Evolutionary conservation across 2,329 filamentous ascomycete genomes (phyloP).

Genomic region (Chaetomiaceae sp.): DNA sequence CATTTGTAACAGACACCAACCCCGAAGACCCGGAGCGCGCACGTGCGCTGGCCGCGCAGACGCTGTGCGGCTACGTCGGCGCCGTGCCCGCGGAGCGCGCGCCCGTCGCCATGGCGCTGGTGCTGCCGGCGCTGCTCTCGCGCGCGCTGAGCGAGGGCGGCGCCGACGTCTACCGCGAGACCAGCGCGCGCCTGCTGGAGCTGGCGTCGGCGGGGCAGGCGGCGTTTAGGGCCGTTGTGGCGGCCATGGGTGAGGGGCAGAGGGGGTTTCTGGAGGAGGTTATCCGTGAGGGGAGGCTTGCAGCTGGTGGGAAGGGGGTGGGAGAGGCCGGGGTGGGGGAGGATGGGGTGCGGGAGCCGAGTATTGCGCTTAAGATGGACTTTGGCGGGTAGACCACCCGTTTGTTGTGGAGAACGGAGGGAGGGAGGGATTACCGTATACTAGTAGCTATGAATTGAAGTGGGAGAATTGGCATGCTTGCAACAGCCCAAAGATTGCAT

Average conservation of each 20-base stretch:
- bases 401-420: not conserved
- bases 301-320: no score
- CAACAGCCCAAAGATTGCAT: no score
- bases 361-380: constrained; percentile 90
- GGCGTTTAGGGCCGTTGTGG: constrained; percentile 69
- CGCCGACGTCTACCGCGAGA: constrained; percentile 62
- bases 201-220: constrained; percentile 68
- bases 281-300: constrained; percentile 59
- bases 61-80: constrained; percentile 65
- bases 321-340: constrained; percentile 27
- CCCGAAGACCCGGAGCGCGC: constrained; percentile 76
- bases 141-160: constrained; percentile 59
- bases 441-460: no score
- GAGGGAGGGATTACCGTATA: no score
- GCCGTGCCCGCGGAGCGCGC: constrained; percentile 41
- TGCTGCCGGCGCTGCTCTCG: constrained; percentile 70
- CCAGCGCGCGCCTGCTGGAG: constrained; percentile 69
- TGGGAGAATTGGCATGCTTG: no score
- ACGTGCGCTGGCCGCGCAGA: constrained; percentile 63
- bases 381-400: constrained; percentile 55
- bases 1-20: constrained; percentile 64
- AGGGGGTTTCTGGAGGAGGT: constrained; percentile 76
- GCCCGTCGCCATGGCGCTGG: constrained; percentile 61
- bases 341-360: constrained; percentile 52
- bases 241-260: constrained; percentile 62